Conservation (phyloP, 139 green algal species). For the Micractinium sp. region DNA sequence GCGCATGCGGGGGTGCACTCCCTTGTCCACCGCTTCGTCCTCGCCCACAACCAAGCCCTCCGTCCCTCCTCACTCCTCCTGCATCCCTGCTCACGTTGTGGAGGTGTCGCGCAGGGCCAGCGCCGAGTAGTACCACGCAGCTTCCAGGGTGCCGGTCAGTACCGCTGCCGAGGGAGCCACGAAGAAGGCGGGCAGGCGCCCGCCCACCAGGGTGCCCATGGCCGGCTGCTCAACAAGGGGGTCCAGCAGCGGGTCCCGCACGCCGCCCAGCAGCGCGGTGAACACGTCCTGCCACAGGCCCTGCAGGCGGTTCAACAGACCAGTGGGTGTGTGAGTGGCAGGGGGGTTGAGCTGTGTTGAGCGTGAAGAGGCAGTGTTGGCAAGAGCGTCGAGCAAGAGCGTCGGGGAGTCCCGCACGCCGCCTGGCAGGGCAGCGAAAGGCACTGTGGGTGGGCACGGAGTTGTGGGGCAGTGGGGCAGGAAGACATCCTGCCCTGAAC, state of each 20-base stretch:
- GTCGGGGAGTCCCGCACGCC: not conserved
- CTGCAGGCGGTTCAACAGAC: not conserved
- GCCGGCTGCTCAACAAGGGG: not conserved
- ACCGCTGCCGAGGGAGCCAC: constrained; percentile 2
- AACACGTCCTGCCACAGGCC: constrained; percentile 31
- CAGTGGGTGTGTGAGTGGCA: not conserved
- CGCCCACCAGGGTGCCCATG: constrained; percentile 21
- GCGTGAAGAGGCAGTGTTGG: not conserved
- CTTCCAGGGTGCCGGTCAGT: constrained; percentile 15
- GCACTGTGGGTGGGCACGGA: not conserved
- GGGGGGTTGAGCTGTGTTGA: not conserved
- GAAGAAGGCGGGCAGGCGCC: constrained; percentile 16
- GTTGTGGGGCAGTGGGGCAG: no score
- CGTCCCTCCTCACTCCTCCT: no score
- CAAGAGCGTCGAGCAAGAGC: not conserved
- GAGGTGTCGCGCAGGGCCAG: not conserved
- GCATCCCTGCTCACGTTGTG: not conserved
- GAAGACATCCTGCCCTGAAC: no score
- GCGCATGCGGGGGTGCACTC: no score
- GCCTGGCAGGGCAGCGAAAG: not conserved
- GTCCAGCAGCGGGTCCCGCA: constrained; percentile 6
- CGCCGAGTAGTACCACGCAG: not conserved
- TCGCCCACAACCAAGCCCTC: not conserved
- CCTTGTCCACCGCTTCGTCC: no score
- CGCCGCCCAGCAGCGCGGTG: constrained; percentile 11